A percentile compares a stretch with the other conserved stretches of the same genome.
Conservation (phyloP, 1,139 yeast genomes). For the Taiozyma sp. region DNA sequence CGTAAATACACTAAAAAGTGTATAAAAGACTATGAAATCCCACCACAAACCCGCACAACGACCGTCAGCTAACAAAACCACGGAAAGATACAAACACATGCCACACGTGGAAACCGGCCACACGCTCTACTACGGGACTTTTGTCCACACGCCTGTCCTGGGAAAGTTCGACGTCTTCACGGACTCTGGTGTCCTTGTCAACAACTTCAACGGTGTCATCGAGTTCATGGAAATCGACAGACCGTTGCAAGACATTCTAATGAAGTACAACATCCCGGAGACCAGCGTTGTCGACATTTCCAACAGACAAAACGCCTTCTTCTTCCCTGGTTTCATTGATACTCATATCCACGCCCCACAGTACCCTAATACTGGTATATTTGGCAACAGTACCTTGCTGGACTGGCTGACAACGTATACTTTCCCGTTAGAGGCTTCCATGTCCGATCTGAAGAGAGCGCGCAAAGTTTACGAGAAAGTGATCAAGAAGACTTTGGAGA, state of each 20-base stretch:
- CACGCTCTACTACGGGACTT: constrained; percentile 39
- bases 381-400: constrained; percentile 77
- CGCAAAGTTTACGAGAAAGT: constrained; percentile 57
- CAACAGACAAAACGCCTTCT: constrained; percentile 41
- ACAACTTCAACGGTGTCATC: constrained; percentile 38
- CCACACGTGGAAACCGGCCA: not conserved
- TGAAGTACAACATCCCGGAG: not conserved
- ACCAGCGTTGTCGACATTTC: constrained; percentile 26
- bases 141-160: constrained; percentile 50
- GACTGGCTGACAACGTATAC: constrained; percentile 90
- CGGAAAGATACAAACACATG: not conserved
- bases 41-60: not conserved
- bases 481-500: constrained; percentile 57
- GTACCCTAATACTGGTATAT: constrained; percentile 90
- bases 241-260: constrained; percentile 8
- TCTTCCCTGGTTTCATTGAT: constrained; percentile 90
- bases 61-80: not conserved
- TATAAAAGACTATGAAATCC: not conserved
- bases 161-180: constrained; percentile 44
- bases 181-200: constrained; percentile 53
- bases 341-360: constrained; percentile 98
- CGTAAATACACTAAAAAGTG: not conserved
- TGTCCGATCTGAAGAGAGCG: constrained; percentile 51
- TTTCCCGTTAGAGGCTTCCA: constrained; percentile 75
- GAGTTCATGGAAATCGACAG: constrained; percentile 31